A percentile compares a stretch with the other conserved stretches of the same genome.
Conservation (phyloP, 1,139 yeast species). For the Geotrichum cucujoidarum region DNA sequence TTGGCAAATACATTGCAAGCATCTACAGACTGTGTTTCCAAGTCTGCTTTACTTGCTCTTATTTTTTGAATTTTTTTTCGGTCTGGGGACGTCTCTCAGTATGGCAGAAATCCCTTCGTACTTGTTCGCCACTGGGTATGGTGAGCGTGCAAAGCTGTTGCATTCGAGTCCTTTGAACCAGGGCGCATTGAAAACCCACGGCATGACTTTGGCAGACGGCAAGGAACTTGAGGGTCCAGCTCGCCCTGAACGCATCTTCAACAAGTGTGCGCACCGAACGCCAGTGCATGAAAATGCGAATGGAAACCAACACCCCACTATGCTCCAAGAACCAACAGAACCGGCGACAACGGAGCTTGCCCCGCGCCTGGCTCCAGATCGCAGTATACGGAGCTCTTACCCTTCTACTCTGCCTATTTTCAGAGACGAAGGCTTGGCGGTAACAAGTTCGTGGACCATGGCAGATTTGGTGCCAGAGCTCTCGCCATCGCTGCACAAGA, state of each 20-base stretch:
- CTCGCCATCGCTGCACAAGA: neutral
- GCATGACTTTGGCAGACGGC: neutral
- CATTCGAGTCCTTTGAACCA: too few species aligned
- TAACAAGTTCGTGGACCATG: neutral
- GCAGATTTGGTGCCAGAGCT: neutral
- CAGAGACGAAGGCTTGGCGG: conserved; percentile 3
- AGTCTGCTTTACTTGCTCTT: too few species aligned
- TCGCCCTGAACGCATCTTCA: conserved; percentile 7
- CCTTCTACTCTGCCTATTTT: conserved; percentile 11
- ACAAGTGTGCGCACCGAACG: neutral
- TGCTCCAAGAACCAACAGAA: neutral
- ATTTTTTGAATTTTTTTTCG: too few species aligned
- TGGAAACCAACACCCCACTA: neutral
- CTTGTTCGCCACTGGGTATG: conserved; percentile 28
- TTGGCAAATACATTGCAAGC: too few species aligned
- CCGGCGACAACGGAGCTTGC: neutral
- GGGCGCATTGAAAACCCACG: too few species aligned
- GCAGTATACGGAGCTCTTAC: too few species aligned
- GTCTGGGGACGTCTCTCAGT: too few species aligned
- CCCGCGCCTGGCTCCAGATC: too few species aligned
- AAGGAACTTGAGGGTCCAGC: neutral
- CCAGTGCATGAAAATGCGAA: neutral
- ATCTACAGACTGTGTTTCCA: too few species aligned
- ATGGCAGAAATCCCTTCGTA: conserved; percentile 24
- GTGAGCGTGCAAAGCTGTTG: conserved; percentile 24